Evolutionary conservation across 768 basidiomycete species (phyloP).

Genomic region (Tubosaeta sp.): DNA sequence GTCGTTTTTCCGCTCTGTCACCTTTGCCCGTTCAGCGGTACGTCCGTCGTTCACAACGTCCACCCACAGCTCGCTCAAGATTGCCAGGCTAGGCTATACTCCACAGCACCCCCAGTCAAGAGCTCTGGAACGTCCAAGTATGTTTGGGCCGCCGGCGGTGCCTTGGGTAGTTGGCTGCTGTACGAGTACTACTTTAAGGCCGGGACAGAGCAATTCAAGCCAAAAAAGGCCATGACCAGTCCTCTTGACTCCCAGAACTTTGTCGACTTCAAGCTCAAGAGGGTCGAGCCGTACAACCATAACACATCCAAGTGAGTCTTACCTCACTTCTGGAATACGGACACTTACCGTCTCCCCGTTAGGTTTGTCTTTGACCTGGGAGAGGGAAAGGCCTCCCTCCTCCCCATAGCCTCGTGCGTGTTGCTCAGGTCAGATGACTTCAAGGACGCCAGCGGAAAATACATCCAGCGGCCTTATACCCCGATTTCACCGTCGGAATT

Average conservation of each 20-base stretch:
- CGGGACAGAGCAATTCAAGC: slow-evolving; percentile 35
- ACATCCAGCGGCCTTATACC: slow-evolving; percentile 89
- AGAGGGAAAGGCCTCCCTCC: slow-evolving; percentile 68
- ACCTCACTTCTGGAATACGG: not conserved
- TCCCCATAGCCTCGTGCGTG: slow-evolving; percentile 77
- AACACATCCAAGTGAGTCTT: slow-evolving; percentile 71
- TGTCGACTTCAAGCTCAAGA: slow-evolving; percentile 77
- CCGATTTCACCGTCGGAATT: slow-evolving; percentile 76
- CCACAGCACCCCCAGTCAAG: slow-evolving; percentile 44
- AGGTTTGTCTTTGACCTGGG: slow-evolving; percentile 83
- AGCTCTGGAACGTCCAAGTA: slow-evolving; percentile 46
- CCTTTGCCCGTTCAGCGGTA: slow-evolving; percentile 42
- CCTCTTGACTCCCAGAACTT: slow-evolving; percentile 74
- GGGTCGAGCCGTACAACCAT: slow-evolving; percentile 86
- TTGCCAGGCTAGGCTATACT: slow-evolving; percentile 40
- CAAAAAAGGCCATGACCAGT: slow-evolving; percentile 46
- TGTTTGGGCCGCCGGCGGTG: slow-evolving; percentile 37
- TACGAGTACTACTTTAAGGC: slow-evolving; percentile 47
- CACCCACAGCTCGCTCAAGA: not conserved
- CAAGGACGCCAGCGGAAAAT: slow-evolving; percentile 76
- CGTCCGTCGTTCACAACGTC: not conserved
- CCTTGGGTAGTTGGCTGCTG: slow-evolving; percentile 38
- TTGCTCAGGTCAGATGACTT: slow-evolving; percentile 72
- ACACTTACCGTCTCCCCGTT: not conserved
- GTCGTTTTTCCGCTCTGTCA: slow-evolving; percentile 40